phyloP scores from a whole-genome alignment of 805 yeast genomes.

The Nakazawaea sp. region DNA sequence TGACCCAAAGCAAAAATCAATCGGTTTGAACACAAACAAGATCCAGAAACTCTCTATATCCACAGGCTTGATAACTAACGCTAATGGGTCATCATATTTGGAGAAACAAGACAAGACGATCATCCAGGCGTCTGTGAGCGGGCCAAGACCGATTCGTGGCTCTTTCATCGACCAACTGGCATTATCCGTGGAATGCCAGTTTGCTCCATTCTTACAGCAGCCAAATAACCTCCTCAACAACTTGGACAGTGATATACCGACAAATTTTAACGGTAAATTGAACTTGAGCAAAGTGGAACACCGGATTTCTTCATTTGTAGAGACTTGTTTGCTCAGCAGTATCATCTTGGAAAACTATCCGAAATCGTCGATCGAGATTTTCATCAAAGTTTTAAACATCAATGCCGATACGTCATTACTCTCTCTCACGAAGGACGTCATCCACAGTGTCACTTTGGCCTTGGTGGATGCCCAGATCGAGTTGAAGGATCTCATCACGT shows the following conservation, averaged over 20 bases:
- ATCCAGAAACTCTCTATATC: constrained; percentile 43
- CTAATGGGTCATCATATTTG: constrained; percentile 77
- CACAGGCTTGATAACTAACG: constrained; percentile 60
- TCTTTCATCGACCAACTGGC: constrained; percentile 63
- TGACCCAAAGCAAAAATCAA: constrained; percentile 2
- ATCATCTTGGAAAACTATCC: constrained; percentile 72
- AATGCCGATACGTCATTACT: constrained; percentile 17
- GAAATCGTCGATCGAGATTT: constrained; percentile 80
- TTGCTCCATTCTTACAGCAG: constrained; percentile 42
- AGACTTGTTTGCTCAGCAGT: constrained; percentile 31
- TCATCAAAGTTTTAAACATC: constrained; percentile 57
- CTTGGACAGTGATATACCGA: constrained; percentile 11
- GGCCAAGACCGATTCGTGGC: constrained; percentile 83
- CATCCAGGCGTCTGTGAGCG: constrained; percentile 68
- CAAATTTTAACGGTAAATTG: constrained; percentile 21
- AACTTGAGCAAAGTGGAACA: constrained; percentile 34
- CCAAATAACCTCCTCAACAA: constrained; percentile 23
- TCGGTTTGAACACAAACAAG: constrained; percentile 19
- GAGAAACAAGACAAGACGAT: constrained; percentile 56
- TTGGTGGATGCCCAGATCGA: constrained; percentile 83
- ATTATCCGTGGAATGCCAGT: constrained; percentile 52
- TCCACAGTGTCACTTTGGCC: constrained; percentile 66
- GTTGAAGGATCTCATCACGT: constrained; percentile 66
- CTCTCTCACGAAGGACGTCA: constrained; percentile 28
- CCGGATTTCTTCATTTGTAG: constrained; percentile 34